phyloP scores from a whole-genome alignment of 78 protist genomes.

The Acrasis kona region DNA sequence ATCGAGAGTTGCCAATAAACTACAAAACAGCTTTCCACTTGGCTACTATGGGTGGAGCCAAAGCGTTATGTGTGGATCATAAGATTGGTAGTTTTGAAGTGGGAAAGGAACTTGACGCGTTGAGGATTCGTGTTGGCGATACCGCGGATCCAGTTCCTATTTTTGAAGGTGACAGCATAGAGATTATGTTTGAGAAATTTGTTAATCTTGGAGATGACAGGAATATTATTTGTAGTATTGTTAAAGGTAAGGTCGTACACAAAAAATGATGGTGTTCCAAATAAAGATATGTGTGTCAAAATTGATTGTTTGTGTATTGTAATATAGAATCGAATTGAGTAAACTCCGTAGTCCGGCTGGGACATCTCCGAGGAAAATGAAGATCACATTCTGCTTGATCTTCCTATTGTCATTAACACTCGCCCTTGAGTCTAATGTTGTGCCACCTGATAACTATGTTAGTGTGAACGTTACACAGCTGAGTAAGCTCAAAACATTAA shows the following conservation, averaged over 20 bases:
- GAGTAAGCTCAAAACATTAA: too few species aligned
- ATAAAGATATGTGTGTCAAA: too few species aligned
- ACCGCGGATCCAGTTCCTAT: conserved; percentile 42
- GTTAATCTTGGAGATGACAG: conserved; percentile 76
- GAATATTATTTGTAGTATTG: conserved; percentile 47
- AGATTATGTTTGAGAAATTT: conserved; percentile 64
- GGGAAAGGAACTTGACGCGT: conserved; percentile 78
- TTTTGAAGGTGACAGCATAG: conserved; percentile 34
- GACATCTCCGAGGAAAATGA: too few species aligned
- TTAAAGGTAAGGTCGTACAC: conserved; percentile 5
- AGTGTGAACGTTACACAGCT: too few species aligned
- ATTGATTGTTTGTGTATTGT: too few species aligned
- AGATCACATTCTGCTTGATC: too few species aligned
- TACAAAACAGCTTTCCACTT: neutral
- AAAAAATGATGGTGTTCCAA: too few species aligned
- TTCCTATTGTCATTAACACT: too few species aligned
- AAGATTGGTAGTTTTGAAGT: conserved; percentile 39
- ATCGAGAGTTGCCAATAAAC: neutral
- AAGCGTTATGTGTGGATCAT: conserved; percentile 36
- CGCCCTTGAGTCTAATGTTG: too few species aligned
- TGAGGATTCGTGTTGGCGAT: conserved; percentile 47
- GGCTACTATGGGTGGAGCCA: conserved; percentile 62
- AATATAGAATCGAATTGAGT: too few species aligned
- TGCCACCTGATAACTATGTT: too few species aligned
- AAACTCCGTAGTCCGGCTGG: too few species aligned